Evolutionary conservation across 306 rosid species (phyloP).

Genomic region (Delonix regia): DNA sequence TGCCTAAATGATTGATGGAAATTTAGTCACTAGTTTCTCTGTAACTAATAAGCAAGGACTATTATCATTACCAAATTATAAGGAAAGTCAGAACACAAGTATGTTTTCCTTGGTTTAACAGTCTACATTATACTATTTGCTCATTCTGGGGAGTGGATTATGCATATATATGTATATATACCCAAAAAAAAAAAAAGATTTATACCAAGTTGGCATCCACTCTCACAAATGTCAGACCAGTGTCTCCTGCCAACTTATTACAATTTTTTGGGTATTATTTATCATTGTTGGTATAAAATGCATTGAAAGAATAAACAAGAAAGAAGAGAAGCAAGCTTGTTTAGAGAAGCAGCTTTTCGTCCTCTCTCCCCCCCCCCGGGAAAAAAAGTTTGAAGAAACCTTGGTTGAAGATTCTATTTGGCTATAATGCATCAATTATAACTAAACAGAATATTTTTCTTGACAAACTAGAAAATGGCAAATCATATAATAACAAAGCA

Average conservation of each 20-base stretch:
- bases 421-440: background rate
- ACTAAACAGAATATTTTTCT: background rate
- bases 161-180: background rate
- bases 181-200: too few relatives aligned
- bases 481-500: background rate
- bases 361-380: too few relatives aligned
- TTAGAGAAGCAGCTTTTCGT: background rate
- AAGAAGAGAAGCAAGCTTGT: background rate
- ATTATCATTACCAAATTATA: background rate
- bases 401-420: background rate
- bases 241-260: background rate
- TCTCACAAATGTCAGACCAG: background rate
- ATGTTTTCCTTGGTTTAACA: slow-evolving; percentile 9
- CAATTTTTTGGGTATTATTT: background rate
- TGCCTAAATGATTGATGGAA: slow-evolving; percentile 8
- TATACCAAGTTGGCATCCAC: too few relatives aligned
- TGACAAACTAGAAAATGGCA: background rate
- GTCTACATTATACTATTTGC: background rate
- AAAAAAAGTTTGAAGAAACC: background rate
- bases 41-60: background rate
- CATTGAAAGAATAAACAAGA: background rate
- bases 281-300: background rate
- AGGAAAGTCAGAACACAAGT: background rate
- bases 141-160: background rate
- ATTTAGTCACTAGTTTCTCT: background rate